phyloP scores from a whole-genome alignment of 2,329 filamentous ascomycete species.

The Stagonosporopsis cucurbitacearum region DNA sequence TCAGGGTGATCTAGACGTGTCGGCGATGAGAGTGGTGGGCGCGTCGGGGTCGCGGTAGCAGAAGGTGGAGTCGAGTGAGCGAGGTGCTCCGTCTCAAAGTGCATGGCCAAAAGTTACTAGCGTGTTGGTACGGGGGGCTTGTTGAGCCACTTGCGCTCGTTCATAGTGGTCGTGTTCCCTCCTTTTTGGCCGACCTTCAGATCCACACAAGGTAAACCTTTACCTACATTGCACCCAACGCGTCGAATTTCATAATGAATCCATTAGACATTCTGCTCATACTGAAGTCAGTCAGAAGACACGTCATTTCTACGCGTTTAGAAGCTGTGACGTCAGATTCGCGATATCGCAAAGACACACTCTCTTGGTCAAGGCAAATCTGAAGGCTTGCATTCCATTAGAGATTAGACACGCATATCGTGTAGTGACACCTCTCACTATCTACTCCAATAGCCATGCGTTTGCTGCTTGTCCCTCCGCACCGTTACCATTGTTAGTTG shows the following conservation, averaged over 20 bases:
- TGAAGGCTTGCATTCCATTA: background rate
- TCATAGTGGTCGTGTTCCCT: slow-evolving; percentile 9
- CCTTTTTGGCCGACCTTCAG: slow-evolving; percentile 6
- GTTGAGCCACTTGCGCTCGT: slow-evolving; percentile 8
- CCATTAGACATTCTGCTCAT: background rate
- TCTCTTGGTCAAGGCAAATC: background rate
- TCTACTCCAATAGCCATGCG: too few relatives aligned
- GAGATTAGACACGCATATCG: background rate
- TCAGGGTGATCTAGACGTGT: slow-evolving; percentile 11
- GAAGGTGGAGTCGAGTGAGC: slow-evolving; percentile 18
- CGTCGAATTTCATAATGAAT: background rate
- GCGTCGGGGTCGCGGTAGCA: slow-evolving; percentile 25
- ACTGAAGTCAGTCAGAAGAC: background rate
- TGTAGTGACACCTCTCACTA: background rate
- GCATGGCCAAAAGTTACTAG: slow-evolving; percentile 19
- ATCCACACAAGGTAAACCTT: background rate
- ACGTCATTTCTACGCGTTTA: slow-evolving; percentile 11
- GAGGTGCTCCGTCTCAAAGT: slow-evolving; percentile 15
- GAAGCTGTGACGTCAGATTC: slow-evolving; percentile 9
- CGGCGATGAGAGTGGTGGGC: slow-evolving; percentile 28
- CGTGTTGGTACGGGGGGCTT: slow-evolving; percentile 13
- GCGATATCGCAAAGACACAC: background rate
- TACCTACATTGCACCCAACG: slow-evolving; percentile 1
- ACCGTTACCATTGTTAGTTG: background rate
- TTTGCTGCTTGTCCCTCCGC: background rate